These are phyloP conservation scores for Serendipita indica DNA, from an alignment of 768 basidiomycete species.

Conservation along the genomic window DNA sequence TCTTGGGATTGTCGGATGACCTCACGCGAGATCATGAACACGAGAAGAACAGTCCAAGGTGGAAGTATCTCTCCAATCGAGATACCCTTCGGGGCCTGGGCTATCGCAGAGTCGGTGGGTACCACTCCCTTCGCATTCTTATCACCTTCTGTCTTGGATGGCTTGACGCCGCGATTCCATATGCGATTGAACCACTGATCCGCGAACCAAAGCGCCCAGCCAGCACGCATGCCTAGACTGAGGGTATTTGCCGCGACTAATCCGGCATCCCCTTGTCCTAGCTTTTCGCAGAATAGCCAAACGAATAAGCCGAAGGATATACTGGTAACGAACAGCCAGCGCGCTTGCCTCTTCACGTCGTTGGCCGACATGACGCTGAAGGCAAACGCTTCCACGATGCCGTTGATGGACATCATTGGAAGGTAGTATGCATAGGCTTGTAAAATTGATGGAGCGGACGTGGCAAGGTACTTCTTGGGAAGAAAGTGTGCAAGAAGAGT, in stretches of 20 bases:
- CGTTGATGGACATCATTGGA: slow-evolving; percentile 80
- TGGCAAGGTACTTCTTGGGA: slow-evolving; percentile 40
- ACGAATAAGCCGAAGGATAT: background rate
- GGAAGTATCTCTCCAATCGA: background rate
- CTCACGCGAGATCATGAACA: background rate
- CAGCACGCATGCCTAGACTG: background rate
- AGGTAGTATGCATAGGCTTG: slow-evolving; percentile 75
- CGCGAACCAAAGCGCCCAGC: background rate
- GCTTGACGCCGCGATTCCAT: background rate
- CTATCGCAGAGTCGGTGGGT: background rate
- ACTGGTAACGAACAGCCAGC: slow-evolving; percentile 1
- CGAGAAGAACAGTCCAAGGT: background rate
- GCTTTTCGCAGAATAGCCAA: background rate
- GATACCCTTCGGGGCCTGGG: background rate
- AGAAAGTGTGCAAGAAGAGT: slow-evolving; percentile 43
- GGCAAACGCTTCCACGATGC: slow-evolving; percentile 75
- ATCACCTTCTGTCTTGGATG: background rate
- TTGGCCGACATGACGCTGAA: background rate
- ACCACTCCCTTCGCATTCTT: background rate
- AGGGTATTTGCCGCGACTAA: background rate
- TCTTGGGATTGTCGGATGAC: background rate
- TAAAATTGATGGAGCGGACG: slow-evolving; percentile 69
- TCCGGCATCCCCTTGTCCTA: background rate
- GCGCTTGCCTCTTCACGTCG: background rate
- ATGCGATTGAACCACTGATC: background rate